A percentile compares a stretch with the other conserved stretches of the same genome.
Conservation (phyloP, 2,329 filamentous ascomycete species). For the Coniochaeta hoffmannii region DNA sequence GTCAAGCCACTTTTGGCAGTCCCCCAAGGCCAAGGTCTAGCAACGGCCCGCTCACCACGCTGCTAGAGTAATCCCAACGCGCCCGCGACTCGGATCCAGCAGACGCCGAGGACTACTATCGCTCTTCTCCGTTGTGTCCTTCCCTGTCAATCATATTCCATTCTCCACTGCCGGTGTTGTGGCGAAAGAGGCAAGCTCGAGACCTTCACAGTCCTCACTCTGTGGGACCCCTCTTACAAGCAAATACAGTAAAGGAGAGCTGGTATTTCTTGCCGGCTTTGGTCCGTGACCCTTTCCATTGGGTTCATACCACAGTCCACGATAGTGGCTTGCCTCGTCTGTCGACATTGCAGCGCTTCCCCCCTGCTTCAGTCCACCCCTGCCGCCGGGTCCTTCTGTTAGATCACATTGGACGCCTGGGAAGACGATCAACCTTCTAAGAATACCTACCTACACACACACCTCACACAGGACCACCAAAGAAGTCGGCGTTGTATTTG, state of each 20-base stretch:
- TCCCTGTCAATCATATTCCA: neutral
- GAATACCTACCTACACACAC: neutral
- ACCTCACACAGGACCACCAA: neutral
- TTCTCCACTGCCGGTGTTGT: neutral
- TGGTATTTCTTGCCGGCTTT: neutral
- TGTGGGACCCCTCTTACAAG: neutral
- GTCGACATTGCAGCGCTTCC: neutral
- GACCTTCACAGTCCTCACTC: neutral
- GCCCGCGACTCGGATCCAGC: neutral
- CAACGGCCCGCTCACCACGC: slow-evolving; percentile 1
- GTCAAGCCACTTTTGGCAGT: neutral
- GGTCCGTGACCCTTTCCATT: neutral
- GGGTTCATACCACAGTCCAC: neutral
- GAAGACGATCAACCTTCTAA: neutral
- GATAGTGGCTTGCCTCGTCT: neutral
- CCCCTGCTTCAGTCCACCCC: neutral
- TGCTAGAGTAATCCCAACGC: neutral
- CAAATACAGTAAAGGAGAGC: neutral
- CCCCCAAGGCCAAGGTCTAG: neutral
- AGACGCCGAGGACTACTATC: neutral
- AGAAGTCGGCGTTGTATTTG: neutral
- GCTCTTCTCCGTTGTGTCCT: neutral
- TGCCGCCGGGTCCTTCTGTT: neutral
- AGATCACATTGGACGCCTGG: neutral
- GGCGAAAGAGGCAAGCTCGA: neutral